phyloP scores from a whole-genome alignment of 768 basidiomycete species.

The Boletus bicolor region DNA sequence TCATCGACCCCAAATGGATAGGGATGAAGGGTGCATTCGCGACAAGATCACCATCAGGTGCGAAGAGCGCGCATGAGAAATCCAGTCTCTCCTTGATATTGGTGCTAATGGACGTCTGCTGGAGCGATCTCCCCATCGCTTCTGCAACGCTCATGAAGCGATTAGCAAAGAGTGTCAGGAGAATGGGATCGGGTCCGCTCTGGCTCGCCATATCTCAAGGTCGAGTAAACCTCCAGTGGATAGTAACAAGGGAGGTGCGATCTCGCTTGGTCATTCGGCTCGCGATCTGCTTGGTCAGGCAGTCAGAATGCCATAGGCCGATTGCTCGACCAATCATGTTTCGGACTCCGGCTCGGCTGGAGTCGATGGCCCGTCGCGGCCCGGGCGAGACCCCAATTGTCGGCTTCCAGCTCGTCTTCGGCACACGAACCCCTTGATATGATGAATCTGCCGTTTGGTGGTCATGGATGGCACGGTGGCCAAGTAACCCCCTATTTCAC shows the following conservation, averaged over 20 bases:
- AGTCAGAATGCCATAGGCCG: too few species aligned
- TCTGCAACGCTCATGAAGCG: conserved; percentile 98
- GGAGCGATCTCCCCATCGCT: conserved; percentile 89
- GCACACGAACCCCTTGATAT: too few species aligned
- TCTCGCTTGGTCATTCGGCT: not conserved
- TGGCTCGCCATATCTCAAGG: conserved; percentile 17
- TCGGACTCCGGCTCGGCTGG: too few species aligned
- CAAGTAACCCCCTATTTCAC: not conserved
- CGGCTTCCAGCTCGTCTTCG: too few species aligned
- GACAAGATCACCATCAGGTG: conserved; percentile 90
- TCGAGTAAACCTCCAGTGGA: not conserved
- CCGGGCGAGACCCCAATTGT: too few species aligned
- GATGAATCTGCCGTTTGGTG: too few species aligned
- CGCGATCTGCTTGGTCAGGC: too few species aligned
- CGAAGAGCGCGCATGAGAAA: conserved; percentile 93
- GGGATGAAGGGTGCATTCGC: conserved; percentile 94
- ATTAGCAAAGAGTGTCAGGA: conserved; percentile 90
- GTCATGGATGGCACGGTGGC: too few species aligned
- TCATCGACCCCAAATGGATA: conserved; percentile 86
- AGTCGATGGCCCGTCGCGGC: too few species aligned
- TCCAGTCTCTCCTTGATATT: conserved; percentile 97
- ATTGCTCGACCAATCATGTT: too few species aligned
- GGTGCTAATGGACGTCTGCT: conserved; percentile 86
- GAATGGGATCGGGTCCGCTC: conserved; percentile 71
- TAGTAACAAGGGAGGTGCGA: not conserved